Evolutionary conservation across 768 basidiomycete species (phyloP).

Genomic region (Podaxis carcinomalis): DNA sequence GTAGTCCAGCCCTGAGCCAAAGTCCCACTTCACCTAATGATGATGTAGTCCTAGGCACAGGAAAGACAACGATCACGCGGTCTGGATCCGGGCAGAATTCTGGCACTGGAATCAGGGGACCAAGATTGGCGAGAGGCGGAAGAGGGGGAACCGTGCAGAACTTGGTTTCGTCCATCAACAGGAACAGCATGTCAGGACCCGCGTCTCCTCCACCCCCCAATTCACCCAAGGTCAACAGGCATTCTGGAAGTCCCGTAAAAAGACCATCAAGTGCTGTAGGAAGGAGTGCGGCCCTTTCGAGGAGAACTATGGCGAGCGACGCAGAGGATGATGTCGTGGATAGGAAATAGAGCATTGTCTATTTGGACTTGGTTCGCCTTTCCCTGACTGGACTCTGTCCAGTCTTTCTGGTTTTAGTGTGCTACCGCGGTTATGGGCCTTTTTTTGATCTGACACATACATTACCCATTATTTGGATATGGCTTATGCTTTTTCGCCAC

Average conservation of each 20-base stretch:
- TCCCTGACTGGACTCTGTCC: background rate
- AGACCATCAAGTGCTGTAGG: conserved; percentile 45
- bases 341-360: conserved; percentile 21
- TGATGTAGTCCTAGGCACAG: conserved; percentile 30
- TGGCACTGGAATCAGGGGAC: conserved; percentile 20
- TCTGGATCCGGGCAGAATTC: conserved; percentile 37
- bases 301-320: conserved; percentile 80
- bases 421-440: no score
- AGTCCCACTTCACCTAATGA: conserved; percentile 27
- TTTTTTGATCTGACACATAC: no score
- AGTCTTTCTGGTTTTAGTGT: background rate
- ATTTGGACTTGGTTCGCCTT: background rate
- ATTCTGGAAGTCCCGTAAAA: conserved; percentile 43
- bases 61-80: conserved; percentile 41
- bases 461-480: no score
- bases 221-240: conserved; percentile 38
- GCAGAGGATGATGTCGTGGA: conserved; percentile 72
- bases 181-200: conserved; percentile 34
- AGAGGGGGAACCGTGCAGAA: conserved; percentile 49
- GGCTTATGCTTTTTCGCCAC: no score
- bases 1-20: conserved; percentile 24
- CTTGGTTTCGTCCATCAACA: conserved; percentile 55
- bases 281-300: conserved; percentile 48
- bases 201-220: conserved; percentile 26
- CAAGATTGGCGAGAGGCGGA: conserved; percentile 42